Evolutionary conservation across 352 stramenopile genomes (phyloP), one percentile per base, ranked within the genome.

Genomic region (Paralagenidium karlingii): DNA sequence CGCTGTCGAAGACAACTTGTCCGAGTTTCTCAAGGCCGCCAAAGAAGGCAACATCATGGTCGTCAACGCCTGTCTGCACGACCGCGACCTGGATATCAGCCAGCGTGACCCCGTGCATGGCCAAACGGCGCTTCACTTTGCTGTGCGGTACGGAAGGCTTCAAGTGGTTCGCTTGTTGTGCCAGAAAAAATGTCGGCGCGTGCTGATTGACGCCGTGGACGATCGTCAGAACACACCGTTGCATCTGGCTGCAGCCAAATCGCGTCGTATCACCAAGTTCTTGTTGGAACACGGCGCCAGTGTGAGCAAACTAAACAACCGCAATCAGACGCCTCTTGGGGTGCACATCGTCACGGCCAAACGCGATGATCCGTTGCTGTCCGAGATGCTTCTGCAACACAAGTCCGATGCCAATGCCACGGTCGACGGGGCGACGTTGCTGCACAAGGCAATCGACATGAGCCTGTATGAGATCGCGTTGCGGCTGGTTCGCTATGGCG

Each of bases 251-350:
- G 53, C 69, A n/a, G 77, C 74, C 21, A 85, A 85, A 42, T 91
- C 77, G 31, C 71, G 74, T 3, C 74, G 77, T 7, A 68, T 91
- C 26, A 88, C 77, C 45, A 86, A 88, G 60, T 84, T 71, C 24
- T 22, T 91, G 25, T 60, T 91, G 12, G 74, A 91, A 39, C 57
- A 85, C 5, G 67, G 63, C 19, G 78, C 78, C 1, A 58, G 69
- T 24, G 66, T 78, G 20, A 63, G 56, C 24, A 59, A 61, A 15
- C 55, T 71, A 9, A 91, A 91, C 51, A 55, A 67, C 19, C 71
- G 78, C 20, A 70, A 69, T 29, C 78, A 89, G 47, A 85, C 73
- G 8, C 55, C 73, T 26, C 53, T 91, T 11, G 71, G 63, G 0
- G 73, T 87, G 12, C 66, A 89, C 51, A 78, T 91, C 27, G 55